Evolutionary conservation across 768 basidiomycete species (phyloP), one percentile per base, ranked within the genome.

Genomic region (Hydnomerulius pinastri): DNA sequence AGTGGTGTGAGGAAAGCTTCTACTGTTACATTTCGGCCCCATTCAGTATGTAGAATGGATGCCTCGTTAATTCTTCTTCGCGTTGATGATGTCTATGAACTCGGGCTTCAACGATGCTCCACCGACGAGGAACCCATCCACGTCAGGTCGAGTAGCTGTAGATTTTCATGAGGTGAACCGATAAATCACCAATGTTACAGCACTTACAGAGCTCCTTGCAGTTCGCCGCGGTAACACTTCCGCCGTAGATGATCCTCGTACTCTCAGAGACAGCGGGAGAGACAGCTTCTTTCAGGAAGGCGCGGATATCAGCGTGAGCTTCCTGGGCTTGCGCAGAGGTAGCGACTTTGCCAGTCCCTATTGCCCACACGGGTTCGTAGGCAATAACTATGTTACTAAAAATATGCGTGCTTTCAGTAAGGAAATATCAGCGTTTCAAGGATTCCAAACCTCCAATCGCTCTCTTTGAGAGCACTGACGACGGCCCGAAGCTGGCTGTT

Each of bases 321-420:
- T 94, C 89, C 71, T 98, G 96, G 1, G 97, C 97, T 74, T 98
- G 90, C n/a, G 76, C 77, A 1, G 90, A 76, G 27, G 91, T 91
- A 38, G 96, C 96, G 45, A 97, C 95, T 69, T 90, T 96, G 56
- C 96, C 96, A 11, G 96, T 98, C 38, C 97, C 97, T 68, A 98
- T 98, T 28, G 97, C 96, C 96, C 97, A 98, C 15, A 98, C 92
- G 36, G 94, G 92, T 70, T 96, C 92, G 70, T 95, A 99, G 17
- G 97, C 97, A 61, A 99, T 79, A 50, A 99, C 96, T 63, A 98
- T 77, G 55, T 90, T 83, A 63, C 93, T 95, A 54, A 6, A 50
- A 40, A n/a, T n/a, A n/a, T n/a, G n/a, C n/a, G n/a, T n/a, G n/a
- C n/a, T n/a, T n/a, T n/a, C n/a, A n/a, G n/a, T n/a, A n/a, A n/a